Percentiles rank a stretch among this genome's conserved stretches.
Conservation (phyloP, 2,329 filamentous ascomycete species). For the Paraphaeosphaeria sporulosa region DNA sequence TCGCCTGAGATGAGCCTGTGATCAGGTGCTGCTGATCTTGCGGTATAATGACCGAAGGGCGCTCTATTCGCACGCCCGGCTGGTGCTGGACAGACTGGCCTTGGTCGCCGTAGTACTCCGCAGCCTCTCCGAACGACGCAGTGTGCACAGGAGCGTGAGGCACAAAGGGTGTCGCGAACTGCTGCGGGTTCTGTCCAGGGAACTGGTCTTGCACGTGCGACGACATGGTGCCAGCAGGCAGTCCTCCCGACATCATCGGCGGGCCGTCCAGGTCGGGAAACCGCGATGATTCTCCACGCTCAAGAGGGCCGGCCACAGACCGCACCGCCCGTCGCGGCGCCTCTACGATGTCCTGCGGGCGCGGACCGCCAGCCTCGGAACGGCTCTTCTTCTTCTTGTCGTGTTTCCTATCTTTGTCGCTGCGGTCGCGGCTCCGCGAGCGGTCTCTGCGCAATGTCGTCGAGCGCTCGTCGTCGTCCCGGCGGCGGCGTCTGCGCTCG, state of each 20-base stretch:
- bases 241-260: slow-evolving; percentile 45
- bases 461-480: slow-evolving; percentile 35
- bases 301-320: slow-evolving; percentile 41
- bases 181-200: slow-evolving; percentile 62
- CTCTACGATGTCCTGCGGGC: slow-evolving; percentile 36
- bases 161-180: slow-evolving; percentile 55
- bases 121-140: slow-evolving; percentile 60
- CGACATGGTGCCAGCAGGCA: slow-evolving; percentile 48
- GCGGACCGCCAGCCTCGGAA: slow-evolving; percentile 38
- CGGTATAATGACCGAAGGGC: slow-evolving; percentile 61
- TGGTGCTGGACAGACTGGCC: slow-evolving; percentile 66
- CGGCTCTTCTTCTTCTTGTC: slow-evolving; percentile 41
- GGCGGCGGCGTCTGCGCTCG: slow-evolving; percentile 31
- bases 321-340: slow-evolving; percentile 31
- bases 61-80: slow-evolving; percentile 65
- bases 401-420: slow-evolving; percentile 38
- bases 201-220: slow-evolving; percentile 65
- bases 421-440: slow-evolving; percentile 41
- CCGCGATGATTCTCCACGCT: slow-evolving; percentile 41
- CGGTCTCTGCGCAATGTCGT: slow-evolving; percentile 41
- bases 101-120: slow-evolving; percentile 70
- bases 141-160: slow-evolving; percentile 45
- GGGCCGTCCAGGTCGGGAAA: slow-evolving; percentile 45
- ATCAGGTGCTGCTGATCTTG: slow-evolving; percentile 64
- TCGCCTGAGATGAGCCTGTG: slow-evolving; percentile 58